Percentiles rank a stretch among this genome's conserved stretches.
phyloP scores from a whole-genome alignment of 768 basidiomycete genomes.

The Termitomyces sp. region DNA sequence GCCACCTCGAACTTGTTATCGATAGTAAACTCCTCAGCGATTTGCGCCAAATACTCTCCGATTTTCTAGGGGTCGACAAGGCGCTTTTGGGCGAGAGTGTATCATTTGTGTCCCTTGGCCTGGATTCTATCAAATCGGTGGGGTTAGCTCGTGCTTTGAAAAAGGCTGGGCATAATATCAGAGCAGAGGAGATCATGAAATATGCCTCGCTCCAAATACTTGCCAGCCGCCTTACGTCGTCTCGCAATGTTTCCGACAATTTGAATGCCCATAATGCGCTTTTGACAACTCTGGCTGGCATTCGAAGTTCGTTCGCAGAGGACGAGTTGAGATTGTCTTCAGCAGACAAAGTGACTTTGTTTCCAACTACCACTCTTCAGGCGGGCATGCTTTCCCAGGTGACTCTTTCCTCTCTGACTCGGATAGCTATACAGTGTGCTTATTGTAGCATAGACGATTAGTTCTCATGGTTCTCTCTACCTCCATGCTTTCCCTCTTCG shows the following conservation, averaged over 20 bases:
- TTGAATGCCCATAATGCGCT: neutral
- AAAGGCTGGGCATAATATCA: constrained; percentile 24
- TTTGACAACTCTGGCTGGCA: neutral
- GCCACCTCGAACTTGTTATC: neutral
- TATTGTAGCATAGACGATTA: constrained; percentile 20
- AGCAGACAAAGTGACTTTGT: constrained; percentile 27
- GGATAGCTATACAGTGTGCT: neutral
- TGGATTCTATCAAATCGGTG: constrained; percentile 43
- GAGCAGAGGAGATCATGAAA: constrained; percentile 32
- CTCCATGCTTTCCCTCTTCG: constrained; percentile 25
- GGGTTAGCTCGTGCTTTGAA: constrained; percentile 31
- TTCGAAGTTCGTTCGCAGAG: constrained; percentile 6
- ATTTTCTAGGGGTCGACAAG: constrained; percentile 21
- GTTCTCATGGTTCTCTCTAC: constrained; percentile 23
- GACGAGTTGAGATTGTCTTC: constrained; percentile 15
- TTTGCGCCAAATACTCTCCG: constrained; percentile 15
- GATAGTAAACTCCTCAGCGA: constrained; percentile 12
- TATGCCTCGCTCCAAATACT: constrained; percentile 18
- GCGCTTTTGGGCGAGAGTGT: constrained; percentile 16
- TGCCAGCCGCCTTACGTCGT: neutral
- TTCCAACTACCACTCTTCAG: constrained; percentile 38
- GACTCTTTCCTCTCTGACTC: constrained; percentile 2
- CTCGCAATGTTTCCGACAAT: neutral
- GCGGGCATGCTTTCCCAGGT: constrained; percentile 47
- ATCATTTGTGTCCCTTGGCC: constrained; percentile 38